These are phyloP conservation scores for Orbilia javanica DNA, from an alignment of 2,329 filamentous ascomycete species.

Conservation along the genomic window DNA sequence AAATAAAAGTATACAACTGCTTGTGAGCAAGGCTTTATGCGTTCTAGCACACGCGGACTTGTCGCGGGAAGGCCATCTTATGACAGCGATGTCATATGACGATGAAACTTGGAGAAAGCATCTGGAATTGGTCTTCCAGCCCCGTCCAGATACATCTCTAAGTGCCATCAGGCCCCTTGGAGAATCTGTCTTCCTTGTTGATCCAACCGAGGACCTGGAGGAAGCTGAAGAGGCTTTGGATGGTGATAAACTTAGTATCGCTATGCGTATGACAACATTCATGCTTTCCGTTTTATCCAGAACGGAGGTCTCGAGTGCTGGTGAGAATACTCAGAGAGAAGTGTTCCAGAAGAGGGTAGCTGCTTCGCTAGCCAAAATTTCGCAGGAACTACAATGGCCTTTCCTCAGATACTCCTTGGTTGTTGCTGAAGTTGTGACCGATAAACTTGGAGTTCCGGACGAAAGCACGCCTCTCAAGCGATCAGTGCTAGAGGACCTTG, in stretches of 20 bases:
- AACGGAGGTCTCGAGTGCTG: constrained; percentile 12
- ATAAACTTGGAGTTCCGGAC: constrained; percentile 41
- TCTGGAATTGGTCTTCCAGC: constrained; percentile 53
- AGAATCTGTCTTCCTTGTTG: constrained; percentile 76
- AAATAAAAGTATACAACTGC: constrained; percentile 45
- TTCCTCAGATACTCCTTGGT: constrained; percentile 53
- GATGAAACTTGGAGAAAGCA: constrained; percentile 60
- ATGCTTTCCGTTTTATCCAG: constrained; percentile 45
- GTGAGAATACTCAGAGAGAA: background rate
- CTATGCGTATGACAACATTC: constrained; percentile 53
- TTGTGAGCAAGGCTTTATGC: constrained; percentile 44
- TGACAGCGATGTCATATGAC: constrained; percentile 55
- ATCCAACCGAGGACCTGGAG: constrained; percentile 55
- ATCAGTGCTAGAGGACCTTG: constrained; percentile 23
- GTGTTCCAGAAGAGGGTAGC: constrained; percentile 23
- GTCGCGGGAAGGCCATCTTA: constrained; percentile 42
- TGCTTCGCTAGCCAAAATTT: constrained; percentile 32
- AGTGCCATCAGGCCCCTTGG: constrained; percentile 80
- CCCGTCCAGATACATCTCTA: constrained; percentile 71
- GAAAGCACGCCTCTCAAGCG: constrained; percentile 33
- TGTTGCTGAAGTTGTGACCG: constrained; percentile 38
- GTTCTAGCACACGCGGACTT: constrained; percentile 44
- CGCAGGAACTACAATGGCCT: constrained; percentile 41
- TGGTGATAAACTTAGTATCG: constrained; percentile 23
- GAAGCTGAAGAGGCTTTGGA: constrained; percentile 17